phyloP scores from a whole-genome alignment of 148 eudicot species.

The Rhododendron mucronatum region DNA sequence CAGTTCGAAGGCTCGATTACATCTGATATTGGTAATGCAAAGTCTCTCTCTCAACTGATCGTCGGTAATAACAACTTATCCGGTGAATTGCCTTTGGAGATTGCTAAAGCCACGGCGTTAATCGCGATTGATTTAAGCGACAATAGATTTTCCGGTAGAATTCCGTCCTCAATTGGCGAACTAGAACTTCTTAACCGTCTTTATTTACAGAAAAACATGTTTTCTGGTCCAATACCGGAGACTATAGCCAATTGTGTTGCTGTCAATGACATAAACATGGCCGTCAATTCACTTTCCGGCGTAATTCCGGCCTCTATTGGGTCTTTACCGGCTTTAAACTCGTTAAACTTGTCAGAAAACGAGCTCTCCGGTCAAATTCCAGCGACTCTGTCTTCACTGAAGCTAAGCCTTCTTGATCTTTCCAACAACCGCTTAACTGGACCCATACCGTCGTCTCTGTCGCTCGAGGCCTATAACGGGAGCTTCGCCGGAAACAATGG shows the following conservation, averaged over 20 bases:
- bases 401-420: conserved; percentile 68
- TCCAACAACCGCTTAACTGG: conserved; percentile 64
- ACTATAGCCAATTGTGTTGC: conserved; percentile 51
- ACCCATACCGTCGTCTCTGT: conserved; percentile 55
- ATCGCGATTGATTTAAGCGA: conserved; percentile 38
- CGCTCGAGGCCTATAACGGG: conserved; percentile 45
- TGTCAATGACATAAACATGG: conserved; percentile 60
- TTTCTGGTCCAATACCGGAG: conserved; percentile 61
- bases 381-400: conserved; percentile 42
- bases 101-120: conserved; percentile 41
- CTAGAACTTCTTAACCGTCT: conserved; percentile 43
- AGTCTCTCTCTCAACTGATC: conserved; percentile 32
- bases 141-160: conserved; percentile 46
- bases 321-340: conserved; percentile 51
- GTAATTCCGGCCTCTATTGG: conserved; percentile 60
- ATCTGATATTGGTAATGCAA: conserved; percentile 49
- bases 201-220: conserved; percentile 46
- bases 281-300: conserved; percentile 55
- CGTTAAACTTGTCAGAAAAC: conserved; percentile 65
- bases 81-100: conserved; percentile 54
- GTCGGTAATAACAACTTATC: conserved; percentile 50
- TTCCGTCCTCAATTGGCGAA: conserved; percentile 50
- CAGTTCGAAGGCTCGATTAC: conserved; percentile 53
- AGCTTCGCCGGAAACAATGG: conserved; percentile 67
- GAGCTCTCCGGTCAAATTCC: conserved; percentile 70